Conservation (phyloP, 768 basidiomycete species). For the Cystofilobasidium bisporidii region DNA sequence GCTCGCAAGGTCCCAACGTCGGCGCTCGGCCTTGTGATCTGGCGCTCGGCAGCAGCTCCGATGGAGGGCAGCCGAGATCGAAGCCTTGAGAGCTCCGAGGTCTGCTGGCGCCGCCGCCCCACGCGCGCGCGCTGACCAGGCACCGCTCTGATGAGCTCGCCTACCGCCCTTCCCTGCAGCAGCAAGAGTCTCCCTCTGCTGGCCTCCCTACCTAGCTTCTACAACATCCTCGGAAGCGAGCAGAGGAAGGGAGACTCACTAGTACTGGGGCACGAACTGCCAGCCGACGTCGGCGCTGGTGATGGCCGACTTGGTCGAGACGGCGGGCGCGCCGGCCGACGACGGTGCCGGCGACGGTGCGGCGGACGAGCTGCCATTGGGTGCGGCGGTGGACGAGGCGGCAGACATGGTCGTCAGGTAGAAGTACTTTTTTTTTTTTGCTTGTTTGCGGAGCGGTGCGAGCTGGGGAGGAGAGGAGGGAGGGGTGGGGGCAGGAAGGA, state of each 20-base stretch:
- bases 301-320: conserved; percentile 17
- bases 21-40: too few relatives aligned
- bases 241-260: conserved; percentile 41
- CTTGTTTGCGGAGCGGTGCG: conserved; percentile 15
- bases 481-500: conserved; percentile 12
- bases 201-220: too few relatives aligned
- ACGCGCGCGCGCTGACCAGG: too few relatives aligned
- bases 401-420: conserved; percentile 3
- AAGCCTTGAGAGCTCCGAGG: too few relatives aligned
- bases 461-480: background rate
- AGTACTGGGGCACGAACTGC: conserved; percentile 99
- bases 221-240: too few relatives aligned
- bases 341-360: conserved; percentile 5
- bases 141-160: too few relatives aligned
- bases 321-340: background rate
- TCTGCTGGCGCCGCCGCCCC: too few relatives aligned
- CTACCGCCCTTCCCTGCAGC: too few relatives aligned
- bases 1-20: too few relatives aligned
- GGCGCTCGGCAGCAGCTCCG: too few relatives aligned
- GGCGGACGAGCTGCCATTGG: background rate
- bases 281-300: conserved; percentile 58
- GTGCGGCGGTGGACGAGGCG: background rate
- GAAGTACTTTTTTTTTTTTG: background rate
- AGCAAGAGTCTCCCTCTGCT: too few relatives aligned
- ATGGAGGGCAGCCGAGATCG: too few relatives aligned